Evolutionary conservation across 2,329 filamentous ascomycete species (phyloP).

Genomic region (Davidsoniella virescens): DNA sequence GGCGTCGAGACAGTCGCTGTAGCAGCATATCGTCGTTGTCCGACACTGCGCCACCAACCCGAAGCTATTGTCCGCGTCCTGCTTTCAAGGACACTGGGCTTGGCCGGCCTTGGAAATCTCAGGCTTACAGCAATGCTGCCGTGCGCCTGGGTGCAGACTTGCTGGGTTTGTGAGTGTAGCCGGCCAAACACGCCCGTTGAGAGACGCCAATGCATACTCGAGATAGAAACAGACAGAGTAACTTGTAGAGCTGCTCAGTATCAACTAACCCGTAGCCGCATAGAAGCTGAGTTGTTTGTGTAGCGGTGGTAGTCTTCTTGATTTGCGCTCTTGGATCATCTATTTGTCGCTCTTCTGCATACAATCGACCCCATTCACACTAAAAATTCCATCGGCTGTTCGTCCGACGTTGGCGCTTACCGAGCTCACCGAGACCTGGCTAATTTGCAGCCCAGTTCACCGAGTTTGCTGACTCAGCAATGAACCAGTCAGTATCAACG

Average conservation of each 20-base stretch:
- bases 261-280: constrained; percentile 6
- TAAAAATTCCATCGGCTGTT: background rate
- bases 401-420: background rate
- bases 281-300: background rate
- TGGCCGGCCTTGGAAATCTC: too few relatives aligned
- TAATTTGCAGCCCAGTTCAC: background rate
- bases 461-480: background rate
- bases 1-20: constrained; percentile 9
- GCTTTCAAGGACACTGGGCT: background rate
- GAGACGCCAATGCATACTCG: constrained; percentile 11
- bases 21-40: constrained; percentile 5
- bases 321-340: too few relatives aligned
- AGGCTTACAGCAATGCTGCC: background rate
- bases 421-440: constrained; percentile 1
- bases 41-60: constrained; percentile 4
- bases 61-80: background rate
- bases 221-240: background rate
- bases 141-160: background rate
- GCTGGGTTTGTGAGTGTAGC: constrained; percentile 1
- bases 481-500: too few relatives aligned
- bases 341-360: too few relatives aligned
- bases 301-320: too few relatives aligned
- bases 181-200: constrained; percentile 11
- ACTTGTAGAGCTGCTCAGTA: background rate
- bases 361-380: too few relatives aligned